These are phyloP conservation scores for Chenopodium suecicum DNA, from an alignment of 148 eudicot species.

Conservation along the genomic window DNA sequence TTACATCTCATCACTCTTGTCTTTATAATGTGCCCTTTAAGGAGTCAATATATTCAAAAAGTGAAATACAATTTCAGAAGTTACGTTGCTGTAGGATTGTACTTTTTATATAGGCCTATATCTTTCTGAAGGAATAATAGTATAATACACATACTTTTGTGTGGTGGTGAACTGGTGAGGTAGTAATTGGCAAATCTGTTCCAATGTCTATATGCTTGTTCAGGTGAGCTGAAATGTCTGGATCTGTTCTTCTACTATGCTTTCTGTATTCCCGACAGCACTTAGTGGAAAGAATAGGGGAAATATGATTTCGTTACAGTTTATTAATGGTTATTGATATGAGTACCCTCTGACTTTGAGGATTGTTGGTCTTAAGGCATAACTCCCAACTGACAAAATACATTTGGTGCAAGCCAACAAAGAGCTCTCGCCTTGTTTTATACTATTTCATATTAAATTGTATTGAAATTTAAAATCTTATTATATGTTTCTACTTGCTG, in stretches of 20 bases:
- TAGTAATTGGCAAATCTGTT: background rate
- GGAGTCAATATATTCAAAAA: background rate
- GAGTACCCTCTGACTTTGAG: background rate
- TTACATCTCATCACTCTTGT: background rate
- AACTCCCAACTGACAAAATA: background rate
- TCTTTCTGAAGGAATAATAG: too few species aligned
- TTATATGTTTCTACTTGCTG: background rate
- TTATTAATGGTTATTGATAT: background rate
- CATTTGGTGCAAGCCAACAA: background rate
- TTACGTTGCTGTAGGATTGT: background rate
- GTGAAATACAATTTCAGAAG: background rate
- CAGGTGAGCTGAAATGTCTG: background rate
- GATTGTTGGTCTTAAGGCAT: background rate
- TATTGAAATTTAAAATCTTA: background rate
- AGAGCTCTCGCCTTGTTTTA: background rate
- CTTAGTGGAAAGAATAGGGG: background rate
- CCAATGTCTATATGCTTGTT: background rate
- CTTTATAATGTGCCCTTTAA: background rate
- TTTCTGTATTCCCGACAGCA: background rate
- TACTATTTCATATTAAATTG: background rate
- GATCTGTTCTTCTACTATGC: background rate
- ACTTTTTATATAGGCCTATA: background rate
- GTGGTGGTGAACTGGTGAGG: background rate
- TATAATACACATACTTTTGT: too few species aligned
- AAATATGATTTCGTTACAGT: background rate